Base-by-base conservation (phyloP, 2,329 filamentous ascomycete species). In the Calonectria pauciramosa region DNA sequence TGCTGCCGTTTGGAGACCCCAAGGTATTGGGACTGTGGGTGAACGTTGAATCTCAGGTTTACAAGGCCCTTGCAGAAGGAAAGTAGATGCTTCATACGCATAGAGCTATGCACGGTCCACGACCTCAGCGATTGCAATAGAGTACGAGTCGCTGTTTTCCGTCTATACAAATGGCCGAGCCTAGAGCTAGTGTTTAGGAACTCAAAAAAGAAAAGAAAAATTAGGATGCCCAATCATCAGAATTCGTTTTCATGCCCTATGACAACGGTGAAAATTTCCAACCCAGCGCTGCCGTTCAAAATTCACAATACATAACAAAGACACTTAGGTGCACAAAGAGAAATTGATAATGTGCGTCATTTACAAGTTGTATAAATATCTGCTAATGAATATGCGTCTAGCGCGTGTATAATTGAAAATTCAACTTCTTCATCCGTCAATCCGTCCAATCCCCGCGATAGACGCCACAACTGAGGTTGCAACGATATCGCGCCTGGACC, bases 1-100 rank as follows among this genome's bases (percentile, higher is more conserved):
- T 91, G 30, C 63, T 91, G 68, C 89, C 90, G 0, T 90, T 90
- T 80, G 86, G 72, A 1, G 87, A 90, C 75, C 71, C 80, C 0
- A 82, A 85, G 4, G 86, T 90, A 0, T 8, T 87, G 41, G 81
- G 80, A 0, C 67, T 89, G 4, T 89, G 87, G 87, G 71, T 70
- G 0, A 71, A 81, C 18, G 75, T 88, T 11, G 87, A 89, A 76
- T 70, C 81, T 4, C 83, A 82, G 70, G 83, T 86, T 32, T 88
- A 88, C 64, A 78, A 78, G 51, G 76, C 76, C 20, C 66, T 80
- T 23, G 8, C 68, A 26, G 75, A 63, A 14, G 28, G 11, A n/a
- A 23, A 63, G 18, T 36, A 63, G 14, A 44, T 5, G 6, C 2
- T 10, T 20, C 7, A 26, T 28, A 32, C 6, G 11, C 51, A 32